Evolutionary conservation across 2,329 filamentous ascomycete genomes (phyloP).

Genomic region (Lojkania enalia): DNA sequence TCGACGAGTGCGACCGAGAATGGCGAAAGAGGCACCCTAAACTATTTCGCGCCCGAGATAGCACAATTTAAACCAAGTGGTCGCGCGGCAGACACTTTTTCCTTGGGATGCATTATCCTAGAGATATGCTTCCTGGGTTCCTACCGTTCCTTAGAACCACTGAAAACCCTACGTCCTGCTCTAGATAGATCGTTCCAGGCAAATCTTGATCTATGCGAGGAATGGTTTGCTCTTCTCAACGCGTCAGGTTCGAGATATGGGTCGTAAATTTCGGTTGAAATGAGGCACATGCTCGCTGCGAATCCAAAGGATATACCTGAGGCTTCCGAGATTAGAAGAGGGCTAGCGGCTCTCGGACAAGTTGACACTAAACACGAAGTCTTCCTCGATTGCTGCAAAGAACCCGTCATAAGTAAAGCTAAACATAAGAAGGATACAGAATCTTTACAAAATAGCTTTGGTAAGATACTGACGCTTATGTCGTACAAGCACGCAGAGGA

Average conservation of each 20-base stretch:
- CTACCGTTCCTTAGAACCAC: constrained; percentile 1
- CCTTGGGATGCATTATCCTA: constrained; percentile 23
- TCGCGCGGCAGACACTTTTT: constrained; percentile 27
- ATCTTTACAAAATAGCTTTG: no score
- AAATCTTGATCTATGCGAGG: constrained; percentile 7
- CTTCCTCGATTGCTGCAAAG: neutral
- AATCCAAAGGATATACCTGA: neutral
- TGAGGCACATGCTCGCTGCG: neutral
- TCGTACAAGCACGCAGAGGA: no score
- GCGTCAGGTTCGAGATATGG: neutral
- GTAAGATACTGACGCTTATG: no score
- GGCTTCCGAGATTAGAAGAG: neutral
- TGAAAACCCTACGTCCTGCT: neutral
- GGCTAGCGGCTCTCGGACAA: neutral
- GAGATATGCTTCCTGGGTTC: constrained; percentile 14
- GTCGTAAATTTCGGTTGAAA: neutral
- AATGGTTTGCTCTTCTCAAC: constrained; percentile 2
- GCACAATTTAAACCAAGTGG: constrained; percentile 15
- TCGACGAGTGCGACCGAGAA: constrained; percentile 27
- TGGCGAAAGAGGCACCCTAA: constrained; percentile 23
- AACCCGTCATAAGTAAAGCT: neutral
- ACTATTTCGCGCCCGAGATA: constrained; percentile 27
- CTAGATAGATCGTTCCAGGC: constrained; percentile 11
- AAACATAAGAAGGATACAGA: no score
- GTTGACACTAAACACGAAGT: neutral